Evolutionary conservation across 2,329 filamentous ascomycete genomes (phyloP).

Genomic region (Cyclaneusma minus): DNA sequence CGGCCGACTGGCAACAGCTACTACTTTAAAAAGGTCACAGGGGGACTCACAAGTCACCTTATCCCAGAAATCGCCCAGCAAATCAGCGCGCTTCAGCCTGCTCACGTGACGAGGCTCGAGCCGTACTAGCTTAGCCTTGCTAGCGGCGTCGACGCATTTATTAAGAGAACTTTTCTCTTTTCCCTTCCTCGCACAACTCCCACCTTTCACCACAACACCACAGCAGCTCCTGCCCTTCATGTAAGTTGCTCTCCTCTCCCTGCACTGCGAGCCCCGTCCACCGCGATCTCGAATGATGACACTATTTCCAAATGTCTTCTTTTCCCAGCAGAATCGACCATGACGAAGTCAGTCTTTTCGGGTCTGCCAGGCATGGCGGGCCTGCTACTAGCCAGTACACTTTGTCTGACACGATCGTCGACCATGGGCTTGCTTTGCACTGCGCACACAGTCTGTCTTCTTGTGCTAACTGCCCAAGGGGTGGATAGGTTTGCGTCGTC

Average conservation of each 20-base stretch:
- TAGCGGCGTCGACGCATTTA: too few species aligned
- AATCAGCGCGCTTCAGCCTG: too few species aligned
- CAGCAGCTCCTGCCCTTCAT: slow-evolving; percentile 1
- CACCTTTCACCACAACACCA: neutral
- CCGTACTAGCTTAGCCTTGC: too few species aligned
- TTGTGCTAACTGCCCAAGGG: neutral
- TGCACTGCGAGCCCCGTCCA: too few species aligned
- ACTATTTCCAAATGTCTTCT: slow-evolving; percentile 58
- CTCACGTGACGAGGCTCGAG: too few species aligned
- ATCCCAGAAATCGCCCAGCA: too few species aligned
- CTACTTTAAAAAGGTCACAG: too few species aligned
- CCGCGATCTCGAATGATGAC: slow-evolving; percentile 49
- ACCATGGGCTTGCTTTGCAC: slow-evolving; percentile 10
- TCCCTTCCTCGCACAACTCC: slow-evolving; percentile 3
- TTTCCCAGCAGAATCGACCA: slow-evolving; percentile 80
- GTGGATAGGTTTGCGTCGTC: neutral
- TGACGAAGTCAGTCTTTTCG: slow-evolving; percentile 63
- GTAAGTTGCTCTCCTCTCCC: slow-evolving; percentile 1
- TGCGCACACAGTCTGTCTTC: neutral
- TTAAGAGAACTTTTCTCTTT: slow-evolving; percentile 3
- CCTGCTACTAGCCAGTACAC: slow-evolving; percentile 89
- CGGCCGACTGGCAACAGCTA: too few species aligned
- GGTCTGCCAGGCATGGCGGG: slow-evolving; percentile 39
- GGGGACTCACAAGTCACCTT: too few species aligned
- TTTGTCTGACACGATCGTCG: slow-evolving; percentile 47